Evolutionary conservation across 129 eudicot genomes (phyloP).

Genomic region (Lactuca saligna): DNA sequence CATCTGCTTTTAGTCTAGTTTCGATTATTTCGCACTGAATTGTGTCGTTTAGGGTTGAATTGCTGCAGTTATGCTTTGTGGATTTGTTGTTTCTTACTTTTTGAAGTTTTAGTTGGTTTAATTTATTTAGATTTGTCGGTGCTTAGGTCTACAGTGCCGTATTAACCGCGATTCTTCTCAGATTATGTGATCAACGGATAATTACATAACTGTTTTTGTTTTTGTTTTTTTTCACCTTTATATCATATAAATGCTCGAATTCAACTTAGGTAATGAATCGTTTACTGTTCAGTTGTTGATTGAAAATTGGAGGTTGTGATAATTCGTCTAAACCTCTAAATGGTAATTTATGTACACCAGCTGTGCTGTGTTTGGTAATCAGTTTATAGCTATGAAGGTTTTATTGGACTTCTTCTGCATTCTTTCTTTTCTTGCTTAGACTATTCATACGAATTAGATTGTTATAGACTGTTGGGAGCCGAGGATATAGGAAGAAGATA

Average conservation of each 20-base stretch:
- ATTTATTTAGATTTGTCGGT: constrained; percentile 15
- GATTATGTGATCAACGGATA: constrained; percentile 5
- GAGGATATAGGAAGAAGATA: background rate
- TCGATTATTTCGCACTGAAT: constrained; percentile 1
- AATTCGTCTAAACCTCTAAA: background rate
- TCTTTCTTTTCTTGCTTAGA: background rate
- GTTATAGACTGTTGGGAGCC: background rate
- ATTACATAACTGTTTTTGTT: background rate
- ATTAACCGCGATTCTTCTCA: background rate
- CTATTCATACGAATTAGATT: constrained; percentile 1
- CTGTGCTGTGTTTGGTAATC: background rate
- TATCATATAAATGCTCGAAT: background rate
- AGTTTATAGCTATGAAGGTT: background rate
- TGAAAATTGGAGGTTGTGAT: background rate
- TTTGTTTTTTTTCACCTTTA: background rate
- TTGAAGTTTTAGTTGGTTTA: background rate
- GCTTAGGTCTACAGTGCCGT: constrained; percentile 10
- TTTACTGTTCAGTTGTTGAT: constrained; percentile 2
- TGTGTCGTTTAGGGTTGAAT: constrained; percentile 28
- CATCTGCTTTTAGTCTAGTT: background rate
- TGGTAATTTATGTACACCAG: constrained; percentile 2
- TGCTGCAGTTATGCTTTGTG: constrained; percentile 4
- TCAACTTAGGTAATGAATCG: constrained; percentile 4
- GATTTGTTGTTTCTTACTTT: background rate
- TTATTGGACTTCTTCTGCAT: background rate